Evolutionary conservation across 805 yeast genomes (phyloP).

Genomic region (Metschnikowia picachoensis): DNA sequence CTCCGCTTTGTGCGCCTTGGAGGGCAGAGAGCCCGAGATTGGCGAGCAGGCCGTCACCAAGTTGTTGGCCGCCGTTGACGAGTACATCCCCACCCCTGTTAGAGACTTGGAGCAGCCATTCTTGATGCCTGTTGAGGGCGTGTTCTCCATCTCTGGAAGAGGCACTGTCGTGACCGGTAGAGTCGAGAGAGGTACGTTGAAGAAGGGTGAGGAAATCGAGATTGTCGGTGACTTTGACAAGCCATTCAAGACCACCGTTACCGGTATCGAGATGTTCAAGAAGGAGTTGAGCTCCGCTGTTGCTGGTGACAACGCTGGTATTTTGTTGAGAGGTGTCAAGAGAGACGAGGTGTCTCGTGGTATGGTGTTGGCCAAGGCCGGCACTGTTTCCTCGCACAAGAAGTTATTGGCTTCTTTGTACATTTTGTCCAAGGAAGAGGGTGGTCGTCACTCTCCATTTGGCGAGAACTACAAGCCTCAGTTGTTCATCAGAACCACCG

Average conservation of each 20-base stretch:
- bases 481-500: constrained; percentile 93
- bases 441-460: constrained; percentile 98
- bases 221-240: constrained; percentile 87
- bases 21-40: constrained; percentile 82
- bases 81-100: constrained; percentile 90
- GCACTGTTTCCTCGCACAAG: constrained; percentile 86
- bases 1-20: constrained; percentile 95
- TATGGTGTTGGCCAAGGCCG: constrained; percentile 94
- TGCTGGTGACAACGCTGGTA: constrained; percentile 99
- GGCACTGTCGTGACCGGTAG: constrained; percentile 99
- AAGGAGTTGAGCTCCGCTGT: constrained; percentile 95
- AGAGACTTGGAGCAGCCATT: constrained; percentile 97
- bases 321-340: constrained; percentile 95
- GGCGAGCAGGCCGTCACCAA: constrained; percentile 82
- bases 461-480: constrained; percentile 98
- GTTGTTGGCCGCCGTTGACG: constrained; percentile 89
- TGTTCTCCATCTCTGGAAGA: constrained; percentile 98
- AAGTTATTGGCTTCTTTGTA: constrained; percentile 92
- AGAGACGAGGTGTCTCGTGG: constrained; percentile 97
- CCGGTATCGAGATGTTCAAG: constrained; percentile 99
- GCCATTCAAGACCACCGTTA: constrained; percentile 89
- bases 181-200: constrained; percentile 95
- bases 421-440: constrained; percentile 93
- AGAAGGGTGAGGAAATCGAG: constrained; percentile 98
- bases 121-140: constrained; percentile 95